Conservation (phyloP, 129 eudicot genomes). For the Dittrichia graveolens region DNA sequence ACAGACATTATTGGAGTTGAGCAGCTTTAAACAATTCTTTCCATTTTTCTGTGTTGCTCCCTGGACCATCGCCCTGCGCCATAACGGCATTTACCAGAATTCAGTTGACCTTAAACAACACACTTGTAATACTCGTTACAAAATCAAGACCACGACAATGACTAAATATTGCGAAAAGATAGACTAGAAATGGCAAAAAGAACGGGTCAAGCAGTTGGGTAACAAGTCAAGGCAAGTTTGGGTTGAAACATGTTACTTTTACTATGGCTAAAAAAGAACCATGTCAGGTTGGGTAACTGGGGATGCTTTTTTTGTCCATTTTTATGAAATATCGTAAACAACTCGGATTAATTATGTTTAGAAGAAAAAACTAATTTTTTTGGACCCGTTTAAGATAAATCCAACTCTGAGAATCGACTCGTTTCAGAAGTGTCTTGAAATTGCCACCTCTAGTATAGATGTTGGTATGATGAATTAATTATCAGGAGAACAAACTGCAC, state of each 20-base stretch:
- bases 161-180: not conserved
- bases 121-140: constrained; percentile 4
- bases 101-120: not conserved
- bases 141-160: not conserved
- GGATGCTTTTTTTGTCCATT: not conserved
- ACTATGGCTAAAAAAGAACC: not conserved
- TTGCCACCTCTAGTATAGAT: not conserved
- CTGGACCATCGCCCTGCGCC: constrained; percentile 91
- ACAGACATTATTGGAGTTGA: constrained; percentile 28
- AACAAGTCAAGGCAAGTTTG: not conserved
- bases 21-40: constrained; percentile 63
- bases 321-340: not conserved
- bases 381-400: not conserved
- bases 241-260: not conserved
- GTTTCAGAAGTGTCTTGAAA: not conserved
- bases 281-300: not conserved
- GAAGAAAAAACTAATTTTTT: not conserved
- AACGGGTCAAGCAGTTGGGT: not conserved
- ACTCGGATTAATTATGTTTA: not conserved
- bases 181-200: not conserved
- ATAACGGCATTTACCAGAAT: constrained; percentile 14
- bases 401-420: not conserved
- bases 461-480: constrained; percentile 12
- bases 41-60: constrained; percentile 64
- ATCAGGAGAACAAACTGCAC: not conserved